These are phyloP conservation scores for Ophiostoma sp. DNA, from an alignment of 2,329 filamentous ascomycete species.

Conservation along the genomic window DNA sequence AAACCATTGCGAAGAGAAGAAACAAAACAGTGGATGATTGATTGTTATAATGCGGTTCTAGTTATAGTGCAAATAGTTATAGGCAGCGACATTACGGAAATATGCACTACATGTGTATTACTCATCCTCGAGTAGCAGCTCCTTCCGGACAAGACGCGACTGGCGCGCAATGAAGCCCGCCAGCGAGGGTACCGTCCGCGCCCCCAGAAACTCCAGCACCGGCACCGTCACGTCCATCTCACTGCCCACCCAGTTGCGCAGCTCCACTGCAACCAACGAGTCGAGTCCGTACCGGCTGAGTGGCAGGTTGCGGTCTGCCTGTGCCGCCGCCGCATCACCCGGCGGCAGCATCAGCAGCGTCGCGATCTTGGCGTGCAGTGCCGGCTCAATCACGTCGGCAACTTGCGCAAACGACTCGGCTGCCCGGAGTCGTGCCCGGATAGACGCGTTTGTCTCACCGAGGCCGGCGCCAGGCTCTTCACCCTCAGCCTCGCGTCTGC, in stretches of 20 bases:
- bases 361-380: not conserved
- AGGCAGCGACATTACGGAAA: no score
- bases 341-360: not conserved
- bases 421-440: not conserved
- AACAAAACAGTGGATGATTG: no score
- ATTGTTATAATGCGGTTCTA: no score
- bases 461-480: no score
- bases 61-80: not conserved
- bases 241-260: not conserved
- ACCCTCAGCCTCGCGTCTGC: no score
- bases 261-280: not conserved
- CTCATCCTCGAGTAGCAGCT: no score
- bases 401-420: not conserved
- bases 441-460: not conserved
- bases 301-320: not conserved
- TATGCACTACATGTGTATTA: no score
- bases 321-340: not conserved
- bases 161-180: no score
- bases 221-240: not conserved
- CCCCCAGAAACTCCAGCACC: not conserved
- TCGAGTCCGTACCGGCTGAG: not conserved
- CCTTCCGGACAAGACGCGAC: no score
- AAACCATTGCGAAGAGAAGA: no score
- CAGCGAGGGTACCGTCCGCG: not conserved
- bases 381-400: not conserved